phyloP scores from a whole-genome alignment of 139 green algal species.

The Chlamydomonas asymmetrica region DNA sequence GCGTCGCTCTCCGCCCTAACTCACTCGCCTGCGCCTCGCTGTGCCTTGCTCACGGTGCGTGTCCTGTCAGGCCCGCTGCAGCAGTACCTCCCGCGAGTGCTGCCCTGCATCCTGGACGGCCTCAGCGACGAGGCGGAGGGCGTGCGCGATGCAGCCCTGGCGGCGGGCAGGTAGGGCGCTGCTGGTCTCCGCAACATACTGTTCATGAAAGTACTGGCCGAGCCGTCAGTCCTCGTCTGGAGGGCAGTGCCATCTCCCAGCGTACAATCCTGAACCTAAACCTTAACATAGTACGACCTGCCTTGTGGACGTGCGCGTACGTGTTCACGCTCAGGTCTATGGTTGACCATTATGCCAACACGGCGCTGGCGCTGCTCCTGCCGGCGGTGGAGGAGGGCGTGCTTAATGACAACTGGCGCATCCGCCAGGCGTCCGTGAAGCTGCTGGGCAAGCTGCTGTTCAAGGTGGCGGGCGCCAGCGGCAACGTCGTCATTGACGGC shows the following conservation, averaged over 20 bases:
- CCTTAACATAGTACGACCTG: too few species aligned
- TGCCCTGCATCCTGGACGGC: slow-evolving; percentile 90
- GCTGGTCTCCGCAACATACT: too few species aligned
- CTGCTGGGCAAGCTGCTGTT: slow-evolving; percentile 96
- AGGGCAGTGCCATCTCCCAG: too few species aligned
- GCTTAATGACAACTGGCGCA: slow-evolving; percentile 89
- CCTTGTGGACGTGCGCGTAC: too few species aligned
- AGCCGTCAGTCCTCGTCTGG: slow-evolving; percentile 1
- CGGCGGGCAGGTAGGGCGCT: slow-evolving; percentile 73
- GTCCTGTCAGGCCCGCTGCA: too few species aligned
- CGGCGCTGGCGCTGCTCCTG: slow-evolving; percentile 84
- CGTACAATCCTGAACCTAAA: too few species aligned
- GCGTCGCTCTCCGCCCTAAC: too few species aligned
- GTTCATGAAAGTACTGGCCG: slow-evolving; percentile 62
- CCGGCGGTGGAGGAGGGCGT: slow-evolving; percentile 92
- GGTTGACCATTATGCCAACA: slow-evolving; percentile 83
- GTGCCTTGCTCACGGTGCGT: too few species aligned
- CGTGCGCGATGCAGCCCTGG: slow-evolving; percentile 88
- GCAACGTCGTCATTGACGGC: slow-evolving; percentile 84
- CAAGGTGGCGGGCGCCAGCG: slow-evolving; percentile 87
- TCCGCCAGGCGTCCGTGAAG: slow-evolving; percentile 91
- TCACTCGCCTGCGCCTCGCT: too few species aligned
- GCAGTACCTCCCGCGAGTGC: slow-evolving; percentile 67
- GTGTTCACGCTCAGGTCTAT: too few species aligned
- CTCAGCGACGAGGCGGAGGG: slow-evolving; percentile 93